A percentile compares a stretch with the other conserved stretches of the same genome.
Conservation (phyloP, 1,284 basidiomycete species). For the Flammula alnicola region DNA sequence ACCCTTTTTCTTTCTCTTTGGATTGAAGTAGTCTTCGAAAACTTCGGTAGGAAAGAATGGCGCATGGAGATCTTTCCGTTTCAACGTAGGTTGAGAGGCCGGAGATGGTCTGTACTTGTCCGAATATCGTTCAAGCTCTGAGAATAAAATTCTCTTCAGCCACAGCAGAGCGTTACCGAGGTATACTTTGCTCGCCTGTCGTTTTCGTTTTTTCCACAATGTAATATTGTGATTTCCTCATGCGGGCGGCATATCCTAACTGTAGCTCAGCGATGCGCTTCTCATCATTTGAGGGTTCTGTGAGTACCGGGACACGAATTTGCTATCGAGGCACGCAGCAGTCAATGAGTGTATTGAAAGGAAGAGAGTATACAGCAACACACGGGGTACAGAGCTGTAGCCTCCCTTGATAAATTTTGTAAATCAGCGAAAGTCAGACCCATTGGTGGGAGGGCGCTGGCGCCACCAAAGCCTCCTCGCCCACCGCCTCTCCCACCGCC, state of each 20-base stretch:
- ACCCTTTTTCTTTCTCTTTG: conserved; percentile 66
- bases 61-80: conserved; percentile 68
- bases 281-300: conserved; percentile 66
- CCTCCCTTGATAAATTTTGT: conserved; percentile 74
- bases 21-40: conserved; percentile 79
- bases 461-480: conserved; percentile 59
- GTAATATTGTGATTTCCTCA: conserved; percentile 73
- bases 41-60: conserved; percentile 80
- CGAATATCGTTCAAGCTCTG: conserved; percentile 78
- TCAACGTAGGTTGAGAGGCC: conserved; percentile 63
- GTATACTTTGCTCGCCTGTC: conserved; percentile 48
- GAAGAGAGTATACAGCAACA: conserved; percentile 34
- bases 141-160: conserved; percentile 3
- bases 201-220: conserved; percentile 72
- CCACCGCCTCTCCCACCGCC: conserved; percentile 61
- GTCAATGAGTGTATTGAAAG: conserved; percentile 15
- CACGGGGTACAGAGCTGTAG: conserved; percentile 78
- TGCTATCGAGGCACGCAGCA: conserved; percentile 27
- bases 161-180: background rate
- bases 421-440: conserved; percentile 80
- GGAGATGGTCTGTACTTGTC: conserved; percentile 76
- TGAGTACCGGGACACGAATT: conserved; percentile 56
- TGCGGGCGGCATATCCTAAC: conserved; percentile 62
- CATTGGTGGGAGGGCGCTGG: conserved; percentile 65
- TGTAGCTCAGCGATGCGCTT: conserved; percentile 67